A percentile compares a stretch with the other conserved stretches of the same genome.
Conservation (phyloP, 1,139 yeast genomes). For the Candida albicans region DNA sequence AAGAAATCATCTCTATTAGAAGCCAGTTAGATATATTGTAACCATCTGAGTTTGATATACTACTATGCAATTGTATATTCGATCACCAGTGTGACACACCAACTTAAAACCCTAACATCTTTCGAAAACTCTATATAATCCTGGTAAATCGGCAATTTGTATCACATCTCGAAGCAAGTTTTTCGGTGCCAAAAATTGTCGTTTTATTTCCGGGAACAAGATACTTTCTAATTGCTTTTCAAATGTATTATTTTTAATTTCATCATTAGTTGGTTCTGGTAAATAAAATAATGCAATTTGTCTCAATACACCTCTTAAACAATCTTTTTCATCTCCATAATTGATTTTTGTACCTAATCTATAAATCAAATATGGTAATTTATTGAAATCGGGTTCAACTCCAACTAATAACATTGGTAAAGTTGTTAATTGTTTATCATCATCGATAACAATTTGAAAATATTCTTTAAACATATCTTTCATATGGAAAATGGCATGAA, state of each 20-base stretch:
- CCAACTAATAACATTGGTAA: slow-evolving; percentile 71
- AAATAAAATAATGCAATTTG: slow-evolving; percentile 74
- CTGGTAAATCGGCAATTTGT: slow-evolving; percentile 90
- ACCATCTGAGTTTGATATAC: too few species aligned
- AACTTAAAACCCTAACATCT: slow-evolving; percentile 53
- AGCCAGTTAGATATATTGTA: too few species aligned
- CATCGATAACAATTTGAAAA: slow-evolving; percentile 53
- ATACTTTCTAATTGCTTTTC: slow-evolving; percentile 50
- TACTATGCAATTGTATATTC: too few species aligned
- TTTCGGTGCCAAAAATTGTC: slow-evolving; percentile 65
- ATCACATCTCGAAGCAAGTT: slow-evolving; percentile 54
- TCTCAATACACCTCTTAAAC: slow-evolving; percentile 61
- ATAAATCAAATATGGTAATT: slow-evolving; percentile 67
- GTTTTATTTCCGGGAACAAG: slow-evolving; percentile 67
- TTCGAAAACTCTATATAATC: slow-evolving; percentile 87
- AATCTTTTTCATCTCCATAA: slow-evolving; percentile 66
- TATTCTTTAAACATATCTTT: slow-evolving; percentile 81
- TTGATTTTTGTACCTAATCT: slow-evolving; percentile 58
- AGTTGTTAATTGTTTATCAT: slow-evolving; percentile 34
- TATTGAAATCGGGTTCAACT: slow-evolving; percentile 60
- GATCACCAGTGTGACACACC: too few species aligned
- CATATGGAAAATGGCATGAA: slow-evolving; percentile 44
- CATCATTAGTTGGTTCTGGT: slow-evolving; percentile 54
- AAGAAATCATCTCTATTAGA: too few species aligned
- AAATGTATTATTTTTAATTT: slow-evolving; percentile 19